Percentiles rank a stretch among this genome's conserved stretches.
These are phyloP conservation scores for Laburnicola sp. DNA, from an alignment of 2,329 filamentous ascomycete genomes.

Conservation along the genomic window DNA sequence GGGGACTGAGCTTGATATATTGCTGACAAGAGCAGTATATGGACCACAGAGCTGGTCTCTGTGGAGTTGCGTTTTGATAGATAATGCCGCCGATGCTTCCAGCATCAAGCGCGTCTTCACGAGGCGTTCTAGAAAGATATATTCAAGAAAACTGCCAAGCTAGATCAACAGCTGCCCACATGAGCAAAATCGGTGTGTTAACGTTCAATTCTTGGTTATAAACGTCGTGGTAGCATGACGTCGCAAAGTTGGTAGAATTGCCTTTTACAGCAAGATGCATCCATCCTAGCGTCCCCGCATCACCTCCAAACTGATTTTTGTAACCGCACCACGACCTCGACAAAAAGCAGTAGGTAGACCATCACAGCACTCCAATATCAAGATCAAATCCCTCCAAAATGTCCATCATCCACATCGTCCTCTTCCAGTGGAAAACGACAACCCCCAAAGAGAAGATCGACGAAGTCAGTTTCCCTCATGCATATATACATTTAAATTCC, in stretches of 20 bases:
- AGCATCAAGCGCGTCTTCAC: conserved; percentile 7
- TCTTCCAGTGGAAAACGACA: conserved; percentile 66
- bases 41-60: conserved; percentile 12
- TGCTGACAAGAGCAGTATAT: conserved; percentile 12
- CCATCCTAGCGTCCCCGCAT: no score
- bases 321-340: no score
- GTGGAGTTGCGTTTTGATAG: conserved; percentile 17
- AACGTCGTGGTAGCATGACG: background rate
- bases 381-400: conserved; percentile 46
- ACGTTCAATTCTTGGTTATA: background rate
- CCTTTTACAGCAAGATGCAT: background rate
- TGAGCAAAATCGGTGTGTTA: background rate
- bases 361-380: background rate
- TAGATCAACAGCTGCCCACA: background rate
- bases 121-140: conserved; percentile 12
- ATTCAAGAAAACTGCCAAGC: conserved; percentile 1
- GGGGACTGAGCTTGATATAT: background rate
- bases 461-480: conserved; percentile 50
- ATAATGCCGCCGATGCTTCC: conserved; percentile 15
- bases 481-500: background rate
- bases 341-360: no score
- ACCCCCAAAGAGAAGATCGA: conserved; percentile 55
- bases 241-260: conserved; percentile 21
- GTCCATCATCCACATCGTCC: conserved; percentile 68
- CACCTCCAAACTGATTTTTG: no score